Evolutionary conservation across 208 protist genomes (phyloP).

Genomic region (Trypanosoma scelopori): DNA sequence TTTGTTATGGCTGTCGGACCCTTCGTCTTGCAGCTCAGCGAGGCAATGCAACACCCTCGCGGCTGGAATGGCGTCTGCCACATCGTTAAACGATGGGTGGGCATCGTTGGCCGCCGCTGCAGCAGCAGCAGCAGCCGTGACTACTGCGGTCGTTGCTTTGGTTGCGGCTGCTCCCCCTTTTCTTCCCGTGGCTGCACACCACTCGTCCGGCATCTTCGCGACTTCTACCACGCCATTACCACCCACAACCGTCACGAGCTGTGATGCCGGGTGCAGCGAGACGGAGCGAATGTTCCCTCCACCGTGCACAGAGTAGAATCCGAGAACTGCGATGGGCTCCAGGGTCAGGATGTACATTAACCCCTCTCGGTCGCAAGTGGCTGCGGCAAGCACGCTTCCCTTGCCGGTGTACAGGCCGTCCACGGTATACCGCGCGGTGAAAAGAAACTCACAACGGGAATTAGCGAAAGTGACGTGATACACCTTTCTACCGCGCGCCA

Average conservation of each 20-base stretch:
- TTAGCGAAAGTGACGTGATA: constrained; percentile 27
- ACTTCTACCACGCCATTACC: constrained; percentile 55
- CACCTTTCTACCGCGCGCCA: constrained; percentile 36
- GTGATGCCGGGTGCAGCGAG: constrained; percentile 39
- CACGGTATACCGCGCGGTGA: constrained; percentile 18
- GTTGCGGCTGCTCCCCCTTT: too few species aligned
- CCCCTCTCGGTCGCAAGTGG: constrained; percentile 25
- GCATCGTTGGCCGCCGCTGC: too few species aligned
- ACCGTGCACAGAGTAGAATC: constrained; percentile 34
- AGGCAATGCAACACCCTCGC: constrained; percentile 5
- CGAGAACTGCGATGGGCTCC: constrained; percentile 27
- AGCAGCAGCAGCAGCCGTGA: too few species aligned
- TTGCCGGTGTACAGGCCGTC: constrained; percentile 10
- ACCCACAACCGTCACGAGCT: constrained; percentile 60
- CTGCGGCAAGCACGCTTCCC: constrained; percentile 8
- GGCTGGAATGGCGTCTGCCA: constrained; percentile 8
- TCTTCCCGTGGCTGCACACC: neutral
- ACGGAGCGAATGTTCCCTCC: constrained; percentile 42
- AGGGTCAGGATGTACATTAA: constrained; percentile 42
- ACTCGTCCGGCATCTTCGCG: constrained; percentile 37
- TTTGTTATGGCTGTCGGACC: neutral
- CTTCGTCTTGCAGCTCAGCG: constrained; percentile 1
- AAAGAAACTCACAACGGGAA: constrained; percentile 12
- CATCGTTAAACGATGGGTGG: constrained; percentile 10
- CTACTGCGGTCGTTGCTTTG: too few species aligned